Conservation (phyloP, 164 flowering plant genomes). For the Piper longum region DNA sequence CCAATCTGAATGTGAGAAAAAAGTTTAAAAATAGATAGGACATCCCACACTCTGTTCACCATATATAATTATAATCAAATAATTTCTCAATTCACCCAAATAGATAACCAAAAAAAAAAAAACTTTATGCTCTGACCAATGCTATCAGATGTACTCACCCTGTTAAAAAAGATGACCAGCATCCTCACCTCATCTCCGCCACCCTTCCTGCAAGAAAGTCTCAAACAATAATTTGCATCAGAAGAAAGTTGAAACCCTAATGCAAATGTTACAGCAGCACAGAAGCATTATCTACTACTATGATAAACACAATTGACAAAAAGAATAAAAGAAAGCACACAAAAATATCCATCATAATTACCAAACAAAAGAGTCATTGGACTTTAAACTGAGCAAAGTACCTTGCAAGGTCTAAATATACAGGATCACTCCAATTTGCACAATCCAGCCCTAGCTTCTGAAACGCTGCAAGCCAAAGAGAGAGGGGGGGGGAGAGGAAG, state of each 20-base stretch:
- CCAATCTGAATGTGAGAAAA: slow-evolving; percentile 50
- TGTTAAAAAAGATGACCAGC: slow-evolving; percentile 64
- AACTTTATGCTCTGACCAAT: too few species aligned
- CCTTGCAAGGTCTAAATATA: slow-evolving; percentile 82
- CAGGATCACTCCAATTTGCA: slow-evolving; percentile 86
- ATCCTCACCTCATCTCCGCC: slow-evolving; percentile 79
- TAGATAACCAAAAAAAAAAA: too few species aligned
- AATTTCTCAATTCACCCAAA: too few species aligned
- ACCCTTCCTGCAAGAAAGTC: slow-evolving; percentile 47
- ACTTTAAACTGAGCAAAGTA: slow-evolving; percentile 2
- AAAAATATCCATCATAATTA: too few species aligned
- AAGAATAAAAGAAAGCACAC: neutral
- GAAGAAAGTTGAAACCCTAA: neutral
- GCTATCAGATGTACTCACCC: slow-evolving; percentile 27
- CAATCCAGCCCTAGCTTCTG: slow-evolving; percentile 86
- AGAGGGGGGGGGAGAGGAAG: neutral
- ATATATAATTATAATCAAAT: too few species aligned
- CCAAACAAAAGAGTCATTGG: neutral
- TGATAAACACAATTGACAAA: neutral
- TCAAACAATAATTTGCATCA: neutral
- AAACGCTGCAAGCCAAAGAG: slow-evolving; percentile 42
- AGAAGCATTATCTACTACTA: neutral
- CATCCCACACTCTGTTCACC: too few species aligned
- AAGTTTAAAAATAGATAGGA: neutral
- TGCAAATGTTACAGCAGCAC: neutral